phyloP scores from a whole-genome alignment of 768 basidiomycete species.

The Amanita fuliginea region DNA sequence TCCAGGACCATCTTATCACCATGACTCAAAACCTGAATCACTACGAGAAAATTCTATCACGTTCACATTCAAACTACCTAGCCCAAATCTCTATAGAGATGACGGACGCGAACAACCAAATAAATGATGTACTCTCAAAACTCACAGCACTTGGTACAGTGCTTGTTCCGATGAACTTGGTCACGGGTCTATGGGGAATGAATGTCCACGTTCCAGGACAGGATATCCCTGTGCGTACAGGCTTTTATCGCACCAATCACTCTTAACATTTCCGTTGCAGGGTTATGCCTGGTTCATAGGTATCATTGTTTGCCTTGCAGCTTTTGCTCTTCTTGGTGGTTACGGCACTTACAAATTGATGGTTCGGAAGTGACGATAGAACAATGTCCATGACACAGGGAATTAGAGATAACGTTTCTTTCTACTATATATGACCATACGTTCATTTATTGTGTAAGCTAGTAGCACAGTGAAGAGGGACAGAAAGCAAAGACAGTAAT shows the following conservation, averaged over 20 bases:
- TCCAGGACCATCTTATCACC: slow-evolving; percentile 98
- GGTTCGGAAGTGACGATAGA: slow-evolving; percentile 26
- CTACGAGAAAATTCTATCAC: slow-evolving; percentile 98
- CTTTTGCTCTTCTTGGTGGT: slow-evolving; percentile 74
- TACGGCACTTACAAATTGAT: slow-evolving; percentile 74
- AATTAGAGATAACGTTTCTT: slow-evolving; percentile 1
- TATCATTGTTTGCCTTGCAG: slow-evolving; percentile 71
- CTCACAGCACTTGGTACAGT: slow-evolving; percentile 96
- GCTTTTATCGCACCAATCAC: slow-evolving; percentile 5
- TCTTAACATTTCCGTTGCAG: slow-evolving; percentile 11
- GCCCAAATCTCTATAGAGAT: slow-evolving; percentile 99
- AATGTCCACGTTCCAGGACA: slow-evolving; percentile 96
- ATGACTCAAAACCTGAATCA: slow-evolving; percentile 99
- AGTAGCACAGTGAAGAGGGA: slow-evolving; percentile 6
- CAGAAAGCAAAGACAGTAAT: slow-evolving; percentile 3
- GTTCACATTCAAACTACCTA: slow-evolving; percentile 98
- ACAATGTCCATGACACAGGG: slow-evolving; percentile 7
- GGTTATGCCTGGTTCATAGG: slow-evolving; percentile 78
- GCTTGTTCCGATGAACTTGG: slow-evolving; percentile 93
- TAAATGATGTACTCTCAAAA: slow-evolving; percentile 97
- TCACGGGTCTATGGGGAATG: slow-evolving; percentile 96
- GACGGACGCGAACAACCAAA: slow-evolving; percentile 99
- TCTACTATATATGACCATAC: slow-evolving; percentile 2
- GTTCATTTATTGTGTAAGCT: slow-evolving; percentile 1
- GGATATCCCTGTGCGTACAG: slow-evolving; percentile 31